Conservation (phyloP, 2,329 filamentous ascomycete species). For the Colletotrichum salicis region DNA sequence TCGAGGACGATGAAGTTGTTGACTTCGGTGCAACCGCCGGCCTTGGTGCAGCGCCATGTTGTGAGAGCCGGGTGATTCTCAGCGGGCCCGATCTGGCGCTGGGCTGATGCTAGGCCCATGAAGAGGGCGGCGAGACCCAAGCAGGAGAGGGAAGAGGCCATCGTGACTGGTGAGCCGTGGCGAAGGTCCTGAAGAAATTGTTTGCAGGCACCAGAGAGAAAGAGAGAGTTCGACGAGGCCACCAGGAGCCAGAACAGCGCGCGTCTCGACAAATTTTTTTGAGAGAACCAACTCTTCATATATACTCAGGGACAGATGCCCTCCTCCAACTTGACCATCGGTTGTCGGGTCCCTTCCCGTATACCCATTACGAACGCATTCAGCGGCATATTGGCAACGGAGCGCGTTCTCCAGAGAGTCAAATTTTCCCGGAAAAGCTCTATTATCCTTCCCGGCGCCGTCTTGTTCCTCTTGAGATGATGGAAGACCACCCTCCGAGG, state of each 20-base stretch:
- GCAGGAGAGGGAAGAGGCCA: conserved; percentile 22
- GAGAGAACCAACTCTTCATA: neutral
- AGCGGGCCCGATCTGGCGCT: conserved; percentile 51
- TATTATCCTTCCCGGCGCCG: neutral
- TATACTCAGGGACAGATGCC: neutral
- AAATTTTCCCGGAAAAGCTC: neutral
- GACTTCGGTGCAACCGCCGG: conserved; percentile 57
- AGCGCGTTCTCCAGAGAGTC: neutral
- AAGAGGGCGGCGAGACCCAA: conserved; percentile 37
- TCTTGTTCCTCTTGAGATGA: conserved; percentile 15
- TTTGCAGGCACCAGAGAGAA: neutral
- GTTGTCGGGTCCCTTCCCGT: neutral
- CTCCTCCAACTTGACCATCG: neutral
- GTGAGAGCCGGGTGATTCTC: conserved; percentile 63
- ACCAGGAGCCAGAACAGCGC: neutral
- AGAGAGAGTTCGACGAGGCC: neutral
- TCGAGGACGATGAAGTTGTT: conserved; percentile 63
- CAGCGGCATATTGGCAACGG: neutral
- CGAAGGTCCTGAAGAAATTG: neutral
- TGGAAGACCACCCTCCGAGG: conserved; percentile 22
- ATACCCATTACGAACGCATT: neutral
- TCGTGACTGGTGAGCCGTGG: neutral
- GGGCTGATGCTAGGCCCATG: conserved; percentile 45
- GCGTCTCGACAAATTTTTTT: neutral
- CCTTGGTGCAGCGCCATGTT: conserved; percentile 63